Base-by-base conservation (phyloP, 805 yeast genomes). In the Cyberlindnera lachancei region DNA sequence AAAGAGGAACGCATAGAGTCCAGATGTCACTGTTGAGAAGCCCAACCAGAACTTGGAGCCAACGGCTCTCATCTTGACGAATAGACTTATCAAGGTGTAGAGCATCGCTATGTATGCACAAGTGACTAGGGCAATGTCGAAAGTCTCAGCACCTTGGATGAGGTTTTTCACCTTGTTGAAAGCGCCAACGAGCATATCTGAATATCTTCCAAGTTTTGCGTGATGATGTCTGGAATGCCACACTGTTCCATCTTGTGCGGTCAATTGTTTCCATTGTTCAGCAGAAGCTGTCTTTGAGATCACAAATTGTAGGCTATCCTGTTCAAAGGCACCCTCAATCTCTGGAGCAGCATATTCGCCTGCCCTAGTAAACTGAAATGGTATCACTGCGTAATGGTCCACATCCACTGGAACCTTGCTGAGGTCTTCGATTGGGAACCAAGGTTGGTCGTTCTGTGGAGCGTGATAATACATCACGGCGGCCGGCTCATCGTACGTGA, bases 11-110 rank as follows among this genome's bases (percentile, higher is more conserved):
- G 95, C 94, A 59, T 83, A 81, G 16, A 79, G 72, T 4, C 95
- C 82, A 10, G 90, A 76, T 18, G 81, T 63, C 23, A 90, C 58
- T 4, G 94, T 79, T 12, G 94, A 74, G 45, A 83, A 70, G 8
- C 82, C 90, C 33, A 92, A 68, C 94, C 95, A 86, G 48, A 85
- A 79, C 46, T 74, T 81, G 19, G 96, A 85, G 18, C 95, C 96
- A 18, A 79, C 62, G 31, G 67, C 62, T 44, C 61, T 63, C 92
- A 90, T 79, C 45, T 85, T 87, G 37, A 73, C 48, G 47, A 83
- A 88, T 19, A 90, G 70, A 38, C 76, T 75, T 38, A 73, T 59
- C 45, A 90, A 70, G 9, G 95, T 84, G 57, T 82, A 78, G 68
- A 83, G 67, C 95, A 88, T 87, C 29, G 94, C 94, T 18, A 74